Base-by-base conservation (phyloP, 1,139 yeast species). In the Nakaseomyces kungkrabaensis region DNA sequence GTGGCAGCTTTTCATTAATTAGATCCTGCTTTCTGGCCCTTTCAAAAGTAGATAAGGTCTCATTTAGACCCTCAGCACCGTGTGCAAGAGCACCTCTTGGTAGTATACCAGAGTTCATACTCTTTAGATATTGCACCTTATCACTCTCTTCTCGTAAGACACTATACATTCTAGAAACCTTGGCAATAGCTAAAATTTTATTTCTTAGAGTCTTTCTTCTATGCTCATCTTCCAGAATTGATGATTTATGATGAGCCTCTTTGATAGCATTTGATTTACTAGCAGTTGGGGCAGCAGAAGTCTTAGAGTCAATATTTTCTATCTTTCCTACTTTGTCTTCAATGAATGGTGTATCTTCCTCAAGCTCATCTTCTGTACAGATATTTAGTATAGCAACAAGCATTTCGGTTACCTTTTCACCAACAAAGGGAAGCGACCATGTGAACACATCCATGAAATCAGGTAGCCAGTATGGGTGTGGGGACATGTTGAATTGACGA, bases 391-490 rank as follows among this genome's bases (percentile, higher is more conserved):
- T 86, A 1, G 95, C 81, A 34, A 89, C 88, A 64, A 92, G 76
- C 86, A 92, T 90, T 64, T 92, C 97, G 17, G 96, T 87, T 52
- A 90, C 84, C 59, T 89, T 80, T 69, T 92, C 97, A n/a, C 97
- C 97, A 38, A 92, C 97, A 73, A 92, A 92, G 6, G 98, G 98
- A 53, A 92, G 73, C 3, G 96, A 87, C 98, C 98, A 92, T 5
- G 96, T 85, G 68, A 92, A 92, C 5, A 90, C 96, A 67, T 92
- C 97, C 96, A 90, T 89, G 61, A 90, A 88, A 67, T 90, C 90
- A 4, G 98, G 98, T 58, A 92, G 74, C 92, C 96, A 90, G 69
- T 92, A 92, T 1, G 98, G 98, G 68, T 92, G 97, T 7, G 96
- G 96, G 38, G 92, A 82, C 61, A 85, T 73, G 66, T 89, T 89